Evolutionary conservation across 768 basidiomycete species (phyloP).

Genomic region (Leucogyrophana mollusca): DNA sequence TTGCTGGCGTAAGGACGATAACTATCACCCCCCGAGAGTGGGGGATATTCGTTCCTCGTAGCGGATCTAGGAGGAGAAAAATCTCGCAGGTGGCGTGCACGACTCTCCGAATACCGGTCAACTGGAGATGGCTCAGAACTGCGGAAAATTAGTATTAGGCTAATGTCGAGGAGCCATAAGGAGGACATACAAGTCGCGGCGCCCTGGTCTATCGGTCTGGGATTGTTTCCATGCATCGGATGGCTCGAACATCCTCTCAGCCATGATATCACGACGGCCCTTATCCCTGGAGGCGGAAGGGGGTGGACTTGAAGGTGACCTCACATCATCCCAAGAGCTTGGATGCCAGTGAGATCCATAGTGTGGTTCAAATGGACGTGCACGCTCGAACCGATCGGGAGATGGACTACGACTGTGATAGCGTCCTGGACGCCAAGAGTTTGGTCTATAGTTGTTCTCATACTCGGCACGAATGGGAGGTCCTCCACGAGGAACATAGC

Average conservation of each 20-base stretch:
- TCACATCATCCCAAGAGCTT: constrained; percentile 41
- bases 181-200: constrained; percentile 40
- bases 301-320: constrained; percentile 35
- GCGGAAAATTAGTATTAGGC: constrained; percentile 11
- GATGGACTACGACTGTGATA: constrained; percentile 48
- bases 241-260: constrained; percentile 67
- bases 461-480: constrained; percentile 38
- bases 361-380: constrained; percentile 40
- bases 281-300: constrained; percentile 23
- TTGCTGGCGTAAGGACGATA: constrained; percentile 44
- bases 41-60: constrained; percentile 30
- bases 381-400: constrained; percentile 47
- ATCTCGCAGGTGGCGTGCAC: constrained; percentile 31
- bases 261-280: constrained; percentile 35
- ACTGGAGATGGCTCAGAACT: constrained; percentile 25
- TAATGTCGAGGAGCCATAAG: constrained; percentile 18
- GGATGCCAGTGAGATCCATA: constrained; percentile 42
- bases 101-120: constrained; percentile 38
- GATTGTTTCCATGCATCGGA: constrained; percentile 69
- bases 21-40: constrained; percentile 42
- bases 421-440: constrained; percentile 31
- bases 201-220: constrained; percentile 43
- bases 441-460: constrained; percentile 43
- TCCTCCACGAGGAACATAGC: constrained; percentile 45
- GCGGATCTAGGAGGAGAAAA: constrained; percentile 35